Conservation (phyloP, 2,329 filamentous ascomycete species). For the Mycosphaerelloides madeirae region DNA sequence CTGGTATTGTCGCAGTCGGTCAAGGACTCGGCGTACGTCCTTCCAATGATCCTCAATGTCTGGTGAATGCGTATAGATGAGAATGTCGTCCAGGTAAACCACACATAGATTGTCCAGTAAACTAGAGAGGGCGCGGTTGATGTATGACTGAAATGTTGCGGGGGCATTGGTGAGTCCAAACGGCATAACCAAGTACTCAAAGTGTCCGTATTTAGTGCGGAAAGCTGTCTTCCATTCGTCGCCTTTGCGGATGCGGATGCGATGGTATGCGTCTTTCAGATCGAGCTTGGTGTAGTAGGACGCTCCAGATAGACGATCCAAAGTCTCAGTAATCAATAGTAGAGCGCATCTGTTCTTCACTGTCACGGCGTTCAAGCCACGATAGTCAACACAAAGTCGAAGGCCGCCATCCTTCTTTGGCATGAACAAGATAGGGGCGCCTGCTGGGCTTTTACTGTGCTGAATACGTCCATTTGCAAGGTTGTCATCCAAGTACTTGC, state of each 20-base stretch:
- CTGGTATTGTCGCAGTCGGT: constrained; percentile 14
- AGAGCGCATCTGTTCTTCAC: constrained; percentile 30
- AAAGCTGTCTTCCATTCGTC: constrained; percentile 24
- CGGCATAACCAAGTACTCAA: constrained; percentile 25
- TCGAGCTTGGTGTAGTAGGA: constrained; percentile 25
- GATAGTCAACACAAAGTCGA: constrained; percentile 29
- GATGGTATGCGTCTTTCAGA: constrained; percentile 23
- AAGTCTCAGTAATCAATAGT: constrained; percentile 23
- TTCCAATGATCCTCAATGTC: constrained; percentile 21
- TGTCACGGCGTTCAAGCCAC: constrained; percentile 29
- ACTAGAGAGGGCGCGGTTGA: constrained; percentile 20
- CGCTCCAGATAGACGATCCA: constrained; percentile 16
- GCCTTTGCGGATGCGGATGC: constrained; percentile 21
- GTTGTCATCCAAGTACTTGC: not conserved
- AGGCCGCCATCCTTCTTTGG: constrained; percentile 18
- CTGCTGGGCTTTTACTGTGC: constrained; percentile 3
- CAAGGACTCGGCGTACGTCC: constrained; percentile 24
- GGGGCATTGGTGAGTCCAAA: constrained; percentile 24
- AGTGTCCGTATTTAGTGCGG: constrained; percentile 21
- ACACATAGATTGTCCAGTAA: constrained; percentile 17
- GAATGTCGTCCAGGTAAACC: constrained; percentile 28
- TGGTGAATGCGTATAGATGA: constrained; percentile 25
- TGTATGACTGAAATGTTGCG: constrained; percentile 26
- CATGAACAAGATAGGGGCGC: constrained; percentile 16
- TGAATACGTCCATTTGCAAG: not conserved